Conservation (phyloP, 495 filamentous ascomycete genomes). For the Niebla homalea region DNA sequence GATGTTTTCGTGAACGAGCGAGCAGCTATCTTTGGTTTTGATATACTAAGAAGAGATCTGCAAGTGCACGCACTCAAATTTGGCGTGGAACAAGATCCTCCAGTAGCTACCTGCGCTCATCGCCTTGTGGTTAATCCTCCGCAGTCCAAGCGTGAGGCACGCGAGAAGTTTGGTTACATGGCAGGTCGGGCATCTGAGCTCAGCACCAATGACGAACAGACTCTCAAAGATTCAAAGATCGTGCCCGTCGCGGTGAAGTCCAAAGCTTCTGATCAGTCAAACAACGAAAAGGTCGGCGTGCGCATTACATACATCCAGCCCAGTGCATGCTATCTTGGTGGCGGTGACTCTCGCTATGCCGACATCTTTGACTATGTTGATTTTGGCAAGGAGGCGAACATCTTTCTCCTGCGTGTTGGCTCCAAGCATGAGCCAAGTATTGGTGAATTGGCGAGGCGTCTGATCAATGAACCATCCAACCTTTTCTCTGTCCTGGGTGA, state of each 20-base stretch:
- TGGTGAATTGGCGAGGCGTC: slow-evolving; percentile 62
- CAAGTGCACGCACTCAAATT: slow-evolving; percentile 67
- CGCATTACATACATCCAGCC: slow-evolving; percentile 43
- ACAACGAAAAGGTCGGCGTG: slow-evolving; percentile 21
- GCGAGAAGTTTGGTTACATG: slow-evolving; percentile 67
- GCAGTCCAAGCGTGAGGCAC: slow-evolving; percentile 45
- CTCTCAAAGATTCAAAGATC: slow-evolving; percentile 48
- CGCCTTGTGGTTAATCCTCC: slow-evolving; percentile 59
- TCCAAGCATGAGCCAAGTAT: slow-evolving; percentile 84
- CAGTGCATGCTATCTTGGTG: slow-evolving; percentile 61
- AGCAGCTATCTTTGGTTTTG: slow-evolving; percentile 63
- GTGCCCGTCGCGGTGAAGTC: slow-evolving; percentile 48
- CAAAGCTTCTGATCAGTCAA: slow-evolving; percentile 13
- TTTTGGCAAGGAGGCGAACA: slow-evolving; percentile 75
- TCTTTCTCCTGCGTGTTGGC: slow-evolving; percentile 74
- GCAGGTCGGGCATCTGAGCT: slow-evolving; percentile 63
- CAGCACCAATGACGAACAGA: slow-evolving; percentile 40
- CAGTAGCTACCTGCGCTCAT: slow-evolving; percentile 59
- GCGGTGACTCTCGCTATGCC: slow-evolving; percentile 50
- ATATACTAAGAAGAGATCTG: slow-evolving; percentile 58
- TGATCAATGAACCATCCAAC: slow-evolving; percentile 65
- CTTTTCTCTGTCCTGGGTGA: slow-evolving; percentile 65
- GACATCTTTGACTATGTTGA: slow-evolving; percentile 96
- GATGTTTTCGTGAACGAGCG: slow-evolving; percentile 73
- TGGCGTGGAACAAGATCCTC: slow-evolving; percentile 68